These are phyloP conservation scores for Lecanoromycetidae sp. DNA, from an alignment of 2,329 filamentous ascomycete species.

Conservation along the genomic window DNA sequence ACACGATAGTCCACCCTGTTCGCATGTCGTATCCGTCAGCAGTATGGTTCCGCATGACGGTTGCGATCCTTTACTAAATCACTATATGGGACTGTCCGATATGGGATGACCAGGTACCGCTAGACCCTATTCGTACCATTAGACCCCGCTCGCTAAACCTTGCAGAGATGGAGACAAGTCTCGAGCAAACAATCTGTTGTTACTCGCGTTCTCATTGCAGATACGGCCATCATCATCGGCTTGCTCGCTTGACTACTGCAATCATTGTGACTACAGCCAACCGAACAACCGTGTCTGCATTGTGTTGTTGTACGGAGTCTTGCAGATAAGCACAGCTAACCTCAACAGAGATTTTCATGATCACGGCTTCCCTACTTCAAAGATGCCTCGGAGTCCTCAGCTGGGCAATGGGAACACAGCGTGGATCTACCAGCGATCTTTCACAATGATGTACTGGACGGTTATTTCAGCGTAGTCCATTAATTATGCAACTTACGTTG, in stretches of 20 bases:
- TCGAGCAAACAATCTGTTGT: not conserved
- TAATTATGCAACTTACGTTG: not conserved
- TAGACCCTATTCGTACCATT: no score
- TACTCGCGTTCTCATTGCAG: not conserved
- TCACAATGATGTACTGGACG: not conserved
- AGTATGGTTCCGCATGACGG: no score
- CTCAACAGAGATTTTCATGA: not conserved
- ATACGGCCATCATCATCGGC: not conserved
- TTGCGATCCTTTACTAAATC: no score
- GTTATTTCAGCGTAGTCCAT: not conserved
- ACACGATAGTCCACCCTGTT: no score
- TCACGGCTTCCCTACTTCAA: not conserved
- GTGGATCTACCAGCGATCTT: not conserved
- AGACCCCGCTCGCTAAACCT: no score
- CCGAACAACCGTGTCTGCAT: not conserved
- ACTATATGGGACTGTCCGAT: no score
- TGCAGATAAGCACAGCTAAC: not conserved
- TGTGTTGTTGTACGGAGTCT: not conserved
- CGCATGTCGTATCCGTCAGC: no score
- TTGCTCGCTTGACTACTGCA: not conserved
- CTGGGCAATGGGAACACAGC: not conserved
- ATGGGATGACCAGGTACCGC: no score
- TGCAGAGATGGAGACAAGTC: not conserved
- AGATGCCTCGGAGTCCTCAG: not conserved
- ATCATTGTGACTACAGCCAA: not conserved